A percentile compares a stretch with the other conserved stretches of the same genome.
phyloP scores from a whole-genome alignment of 163 green algal genomes.

The Volvox carteri region DNA sequence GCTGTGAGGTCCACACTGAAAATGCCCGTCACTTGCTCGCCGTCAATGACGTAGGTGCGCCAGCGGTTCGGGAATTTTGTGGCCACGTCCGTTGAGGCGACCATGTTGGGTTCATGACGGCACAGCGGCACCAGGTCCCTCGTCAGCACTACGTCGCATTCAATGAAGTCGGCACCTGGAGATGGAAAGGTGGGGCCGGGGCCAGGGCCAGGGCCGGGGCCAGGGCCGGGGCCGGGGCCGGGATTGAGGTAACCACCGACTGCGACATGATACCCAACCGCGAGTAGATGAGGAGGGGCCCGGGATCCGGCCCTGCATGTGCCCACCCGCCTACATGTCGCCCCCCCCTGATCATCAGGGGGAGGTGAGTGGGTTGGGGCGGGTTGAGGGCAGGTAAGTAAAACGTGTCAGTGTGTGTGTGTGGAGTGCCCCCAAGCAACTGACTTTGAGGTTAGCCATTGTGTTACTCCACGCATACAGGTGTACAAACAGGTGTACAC shows the following conservation, averaged over 20 bases:
- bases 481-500: no score
- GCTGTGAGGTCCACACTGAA: conserved; percentile 67
- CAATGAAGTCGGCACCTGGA: conserved; percentile 71
- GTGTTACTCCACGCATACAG: no score
- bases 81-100: conserved; percentile 61
- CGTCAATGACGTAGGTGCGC: conserved; percentile 60
- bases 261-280: background rate
- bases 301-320: no score
- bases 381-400: no score
- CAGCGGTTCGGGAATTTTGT: conserved; percentile 60
- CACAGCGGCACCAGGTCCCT: conserved; percentile 66
- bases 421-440: no score
- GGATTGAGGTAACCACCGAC: background rate
- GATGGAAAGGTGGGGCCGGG: background rate
- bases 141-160: conserved; percentile 73
- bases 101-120: conserved; percentile 70
- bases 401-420: no score
- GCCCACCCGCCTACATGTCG: no score
- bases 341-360: no score
- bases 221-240: background rate
- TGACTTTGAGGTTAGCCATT: no score
- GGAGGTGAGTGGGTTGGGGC: no score
- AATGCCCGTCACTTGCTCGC: conserved; percentile 52
- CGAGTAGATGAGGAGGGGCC: no score
- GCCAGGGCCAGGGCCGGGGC: background rate